Percentiles rank a stretch among this genome's conserved stretches.
Conservation (phyloP, 83 land plant species). For the Thuja plicata region DNA sequence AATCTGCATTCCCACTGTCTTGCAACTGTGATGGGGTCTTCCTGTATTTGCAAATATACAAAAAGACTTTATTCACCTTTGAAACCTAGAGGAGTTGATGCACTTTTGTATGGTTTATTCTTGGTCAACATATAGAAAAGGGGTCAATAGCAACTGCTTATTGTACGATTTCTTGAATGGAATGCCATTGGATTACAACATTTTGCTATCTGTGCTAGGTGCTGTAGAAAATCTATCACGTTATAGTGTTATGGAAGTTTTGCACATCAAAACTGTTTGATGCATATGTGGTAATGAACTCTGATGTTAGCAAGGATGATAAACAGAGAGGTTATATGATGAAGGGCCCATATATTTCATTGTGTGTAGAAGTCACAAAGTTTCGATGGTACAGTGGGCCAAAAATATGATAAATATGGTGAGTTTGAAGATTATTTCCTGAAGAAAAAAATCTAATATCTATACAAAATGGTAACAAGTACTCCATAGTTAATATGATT, state of each 20-base stretch:
- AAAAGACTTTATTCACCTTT: background rate
- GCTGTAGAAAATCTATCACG: background rate
- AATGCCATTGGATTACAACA: background rate
- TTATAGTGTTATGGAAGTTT: background rate
- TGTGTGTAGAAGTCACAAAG: background rate
- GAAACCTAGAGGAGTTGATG: background rate
- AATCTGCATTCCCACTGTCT: background rate
- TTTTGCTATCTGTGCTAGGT: background rate
- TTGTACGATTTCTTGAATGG: background rate
- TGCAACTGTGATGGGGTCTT: conserved; percentile 5
- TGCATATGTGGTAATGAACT: background rate
- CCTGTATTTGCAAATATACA: background rate
- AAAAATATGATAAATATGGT: background rate
- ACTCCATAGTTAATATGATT: background rate
- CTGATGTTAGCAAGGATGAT: background rate
- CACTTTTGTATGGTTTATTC: background rate
- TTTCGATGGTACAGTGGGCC: background rate
- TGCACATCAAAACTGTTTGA: background rate
- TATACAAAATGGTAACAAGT: background rate
- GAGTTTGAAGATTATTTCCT: too few relatives aligned
- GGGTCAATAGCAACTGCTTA: background rate
- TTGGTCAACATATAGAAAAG: background rate
- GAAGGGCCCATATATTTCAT: background rate
- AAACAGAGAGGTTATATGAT: background rate
- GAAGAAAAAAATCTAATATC: background rate